Base-by-base conservation (phyloP, 2,329 filamentous ascomycete genomes). In the Colletotrichum ledebouriae region DNA sequence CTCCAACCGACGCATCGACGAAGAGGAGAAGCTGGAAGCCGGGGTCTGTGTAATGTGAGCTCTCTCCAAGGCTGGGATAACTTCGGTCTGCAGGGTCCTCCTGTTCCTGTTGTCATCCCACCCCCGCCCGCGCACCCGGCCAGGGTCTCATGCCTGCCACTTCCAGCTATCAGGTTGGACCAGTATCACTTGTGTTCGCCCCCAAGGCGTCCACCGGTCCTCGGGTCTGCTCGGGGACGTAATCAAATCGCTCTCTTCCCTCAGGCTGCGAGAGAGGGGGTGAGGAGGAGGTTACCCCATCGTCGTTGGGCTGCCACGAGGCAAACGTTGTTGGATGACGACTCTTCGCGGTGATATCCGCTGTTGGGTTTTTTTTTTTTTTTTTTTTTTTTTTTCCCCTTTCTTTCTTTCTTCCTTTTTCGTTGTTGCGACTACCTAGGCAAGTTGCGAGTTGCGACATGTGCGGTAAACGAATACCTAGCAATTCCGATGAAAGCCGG, bases 291-390 rank as follows among this genome's bases (percentile, higher is more conserved):
- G n/a, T 33, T 42, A 37, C 64, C 41, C 64, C 60, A 17, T 55
- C 11, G 52, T 67, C 59, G 64, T 64, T 59, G 64, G 64, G 64
- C 64, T 67, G 64, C 53, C 59, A 67, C 59, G 47, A 64, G 64
- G 59, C 11, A 39, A 67, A 41, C n/a, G 12, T 33, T 63, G 59
- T n/a, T n/a, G n/a, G 42, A 53, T 44, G 46, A 39, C 53, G 42
- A 58, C 13, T 15, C 46, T 47, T 29, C 29, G 60, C 64, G 46
- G 52, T 39, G 42, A 53, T 50, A 50, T 67, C 64, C 64, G 60
- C 53, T 22, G 46, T 46, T 34, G 52, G 44, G 52, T 25, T 0
- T 5, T 13, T 29, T 9, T 29, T 25, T 25, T 25, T 25, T 4
- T n/a, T n/a, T n/a, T n/a, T n/a, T n/a, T n/a, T n/a, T n/a, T n/a